Conservation (phyloP, 129 eudicot species). For the Centaurea solstitialis region DNA sequence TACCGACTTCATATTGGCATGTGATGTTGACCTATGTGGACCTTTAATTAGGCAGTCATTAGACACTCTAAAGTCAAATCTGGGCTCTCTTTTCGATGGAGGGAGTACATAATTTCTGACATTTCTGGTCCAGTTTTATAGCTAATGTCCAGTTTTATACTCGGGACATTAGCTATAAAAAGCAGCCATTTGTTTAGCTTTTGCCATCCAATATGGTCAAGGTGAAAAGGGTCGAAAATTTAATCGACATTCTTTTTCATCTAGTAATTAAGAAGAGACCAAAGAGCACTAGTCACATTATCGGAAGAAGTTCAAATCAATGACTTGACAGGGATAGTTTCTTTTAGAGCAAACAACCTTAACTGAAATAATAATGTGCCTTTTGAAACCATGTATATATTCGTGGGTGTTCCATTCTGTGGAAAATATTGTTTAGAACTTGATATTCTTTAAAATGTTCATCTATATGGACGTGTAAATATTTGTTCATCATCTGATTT, state of each 20-base stretch:
- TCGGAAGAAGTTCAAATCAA: too few relatives aligned
- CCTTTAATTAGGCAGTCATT: too few relatives aligned
- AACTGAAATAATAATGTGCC: background rate
- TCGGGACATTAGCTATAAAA: background rate
- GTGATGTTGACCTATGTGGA: background rate
- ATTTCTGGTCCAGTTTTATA: too few relatives aligned
- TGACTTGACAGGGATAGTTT: too few relatives aligned
- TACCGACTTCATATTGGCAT: background rate
- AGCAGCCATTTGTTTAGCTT: background rate
- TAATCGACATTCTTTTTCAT: background rate
- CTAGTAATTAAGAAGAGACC: background rate
- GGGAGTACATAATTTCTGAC: too few relatives aligned
- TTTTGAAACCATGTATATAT: background rate
- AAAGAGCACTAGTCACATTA: background rate
- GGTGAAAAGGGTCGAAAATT: background rate
- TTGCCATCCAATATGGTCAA: background rate
- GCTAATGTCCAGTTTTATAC: background rate
- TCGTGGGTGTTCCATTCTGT: background rate
- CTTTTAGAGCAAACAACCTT: background rate
- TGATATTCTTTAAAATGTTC: background rate
- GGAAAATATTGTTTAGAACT: background rate
- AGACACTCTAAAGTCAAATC: too few relatives aligned
- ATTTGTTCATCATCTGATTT: background rate
- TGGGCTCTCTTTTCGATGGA: too few relatives aligned
- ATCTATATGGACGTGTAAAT: background rate